Evolutionary conservation across 768 basidiomycete genomes (phyloP), one percentile per base, ranked within the genome.

Genomic region (Boletus pseudo-olivaceus): DNA sequence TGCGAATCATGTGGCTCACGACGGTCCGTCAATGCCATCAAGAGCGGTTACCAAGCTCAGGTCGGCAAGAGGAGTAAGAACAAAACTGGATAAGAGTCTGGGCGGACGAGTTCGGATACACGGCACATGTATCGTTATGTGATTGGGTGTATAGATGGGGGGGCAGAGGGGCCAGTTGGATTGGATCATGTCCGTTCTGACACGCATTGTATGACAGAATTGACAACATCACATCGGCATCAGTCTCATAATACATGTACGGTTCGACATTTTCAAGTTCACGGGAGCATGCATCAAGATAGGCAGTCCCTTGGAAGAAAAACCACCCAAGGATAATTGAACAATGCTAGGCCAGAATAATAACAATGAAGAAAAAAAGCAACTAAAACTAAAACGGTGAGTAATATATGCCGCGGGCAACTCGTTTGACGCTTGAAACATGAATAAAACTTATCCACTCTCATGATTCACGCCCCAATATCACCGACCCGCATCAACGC

Each of bases 21-120:
- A 64, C 86, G 95, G 20, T 94, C 92, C 56, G 96, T 99, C 63
- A 91, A 90, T 62, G 78, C 93, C 35, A 96, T 99, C 85, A 98
- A 98, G 85, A 94, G 90, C 56, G 96, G 96, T 74, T 99, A 89
- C 84, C 93, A 97, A 76, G 95, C 94, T 50, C 93, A 97, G 69
- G 88, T 93, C 54, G 91, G 91, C 49, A 90, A 85, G 78, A 79
- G 90, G 67, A 89, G 86, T 74, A 88, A 85, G 75, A 89, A 88
- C 74, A 87, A 85, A 74, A 84, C 83, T 8, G 84, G 85, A 23
- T 87, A 58, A 72, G 58, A 43, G 23, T 19, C 19, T 14, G 81
- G 79, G 29, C 79, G 48, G 71, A 60, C 40, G 23, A 12, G 6
- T 39, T 56, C 17, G 35, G 26, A 41, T 49, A 40, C 47, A 39